Evolutionary conservation across 495 filamentous ascomycete species (phyloP).

Genomic region (Penicillium bialowiezense): DNA sequence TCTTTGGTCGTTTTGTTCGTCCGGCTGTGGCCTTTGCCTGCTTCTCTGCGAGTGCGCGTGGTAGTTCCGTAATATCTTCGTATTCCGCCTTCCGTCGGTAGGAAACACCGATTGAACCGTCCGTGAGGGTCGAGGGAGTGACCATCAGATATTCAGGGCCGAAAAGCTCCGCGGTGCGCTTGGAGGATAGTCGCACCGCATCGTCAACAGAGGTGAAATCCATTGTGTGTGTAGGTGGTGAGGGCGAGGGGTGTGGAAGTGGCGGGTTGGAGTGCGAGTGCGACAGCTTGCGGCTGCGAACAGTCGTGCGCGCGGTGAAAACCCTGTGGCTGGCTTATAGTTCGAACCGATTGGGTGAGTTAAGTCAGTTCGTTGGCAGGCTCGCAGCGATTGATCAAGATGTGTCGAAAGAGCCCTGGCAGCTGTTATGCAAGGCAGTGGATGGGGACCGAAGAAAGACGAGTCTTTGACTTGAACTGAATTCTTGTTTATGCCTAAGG

Average conservation of each 20-base stretch:
- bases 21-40: slow-evolving; percentile 63
- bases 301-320: slow-evolving; percentile 16
- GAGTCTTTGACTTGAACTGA: slow-evolving; percentile 12
- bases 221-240: slow-evolving; percentile 20
- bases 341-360: background rate
- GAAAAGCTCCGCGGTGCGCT: slow-evolving; percentile 67
- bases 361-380: background rate
- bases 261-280: background rate
- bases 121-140: slow-evolving; percentile 39
- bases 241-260: slow-evolving; percentile 1
- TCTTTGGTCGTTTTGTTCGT: slow-evolving; percentile 55
- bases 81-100: slow-evolving; percentile 76
- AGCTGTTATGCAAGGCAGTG: slow-evolving; percentile 1
- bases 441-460: background rate
- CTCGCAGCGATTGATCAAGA: background rate
- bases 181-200: slow-evolving; percentile 57
- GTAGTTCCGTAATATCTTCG: slow-evolving; percentile 73
- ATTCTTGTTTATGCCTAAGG: slow-evolving; percentile 13
- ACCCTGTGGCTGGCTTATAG: slow-evolving; percentile 9
- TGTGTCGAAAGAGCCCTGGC: background rate
- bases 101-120: slow-evolving; percentile 50
- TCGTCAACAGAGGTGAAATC: slow-evolving; percentile 39
- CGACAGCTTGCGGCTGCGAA: slow-evolving; percentile 1
- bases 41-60: slow-evolving; percentile 81
- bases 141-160: slow-evolving; percentile 55